Evolutionary conservation across 345 rosid genomes (phyloP).

Genomic region (Bruguiera gymnorhiza): DNA sequence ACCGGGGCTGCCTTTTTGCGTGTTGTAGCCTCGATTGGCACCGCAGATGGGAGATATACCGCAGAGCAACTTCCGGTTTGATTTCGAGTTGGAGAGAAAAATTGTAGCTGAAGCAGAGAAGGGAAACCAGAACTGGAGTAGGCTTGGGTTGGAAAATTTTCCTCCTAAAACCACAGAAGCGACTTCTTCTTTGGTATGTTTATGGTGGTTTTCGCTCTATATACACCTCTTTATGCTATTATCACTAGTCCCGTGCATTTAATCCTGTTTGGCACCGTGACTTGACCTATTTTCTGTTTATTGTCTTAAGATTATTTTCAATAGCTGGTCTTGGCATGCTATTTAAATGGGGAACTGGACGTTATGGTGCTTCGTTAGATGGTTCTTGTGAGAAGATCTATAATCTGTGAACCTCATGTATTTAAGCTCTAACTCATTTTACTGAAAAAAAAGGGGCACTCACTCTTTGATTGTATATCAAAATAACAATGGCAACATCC

Average conservation of each 20-base stretch:
- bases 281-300: not conserved
- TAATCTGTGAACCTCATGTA: not conserved
- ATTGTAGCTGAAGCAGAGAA: slow-evolving; percentile 69
- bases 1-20: not conserved
- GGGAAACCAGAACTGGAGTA: slow-evolving; percentile 65
- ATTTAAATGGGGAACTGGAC: not conserved
- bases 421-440: too few species aligned
- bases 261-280: not conserved
- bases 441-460: too few species aligned
- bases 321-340: not conserved
- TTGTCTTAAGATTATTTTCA: too few species aligned
- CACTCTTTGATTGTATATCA: too few species aligned
- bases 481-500: too few species aligned
- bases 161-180: slow-evolving; percentile 46
- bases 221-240: not conserved
- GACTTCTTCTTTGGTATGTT: slow-evolving; percentile 45
- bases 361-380: slow-evolving; percentile 1
- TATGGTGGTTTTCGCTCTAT: not conserved
- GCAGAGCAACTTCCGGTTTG: slow-evolving; percentile 67
- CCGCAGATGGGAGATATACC: slow-evolving; percentile 63
- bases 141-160: slow-evolving; percentile 58
- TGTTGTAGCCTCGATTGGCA: slow-evolving; percentile 62
- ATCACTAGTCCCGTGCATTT: too few species aligned
- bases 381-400: not conserved
- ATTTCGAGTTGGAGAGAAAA: slow-evolving; percentile 70